Base-by-base conservation (phyloP, 1,284 basidiomycete species). In the Sporisorium exsertum region DNA sequence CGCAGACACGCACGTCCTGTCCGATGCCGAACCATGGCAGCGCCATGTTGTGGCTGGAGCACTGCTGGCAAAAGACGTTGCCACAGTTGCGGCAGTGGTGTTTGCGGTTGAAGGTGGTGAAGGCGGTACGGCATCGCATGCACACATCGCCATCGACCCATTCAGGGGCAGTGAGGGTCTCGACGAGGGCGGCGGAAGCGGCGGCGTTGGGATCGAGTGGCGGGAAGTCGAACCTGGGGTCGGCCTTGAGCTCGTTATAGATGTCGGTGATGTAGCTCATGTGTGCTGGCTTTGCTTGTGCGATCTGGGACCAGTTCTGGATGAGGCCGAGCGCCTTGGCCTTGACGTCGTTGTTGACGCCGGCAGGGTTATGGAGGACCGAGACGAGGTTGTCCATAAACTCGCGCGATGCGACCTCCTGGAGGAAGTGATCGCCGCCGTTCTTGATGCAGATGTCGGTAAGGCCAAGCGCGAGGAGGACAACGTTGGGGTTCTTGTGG, bases 71-170 rank as follows among this genome's bases (percentile, higher is more conserved):
- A 83, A 97, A 99, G 20, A 99, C 94, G 81, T 93, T 91, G 10
- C 97, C 97, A 86, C 97, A 99, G 86, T 98, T 98, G 9, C 97
- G 91, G 86, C 97, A 99, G 85, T 99, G 97, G 84, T 99, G 97
- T 85, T 98, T 98, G 65, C 97, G 91, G 84, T 97, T 98, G 45
- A 95, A 97, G 81, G 97, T 96, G 1, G 92, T 91, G 87, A 99
- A 99, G 0, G 93, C 86, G 0, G 93, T 92, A 22, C 97, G 90
- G 86, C 97, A 99, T 26, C 95, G 91, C 77, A 97, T 90, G 86
- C 97, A 99, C 15, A 95, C 91, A 35, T 96, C 93, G 1, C 94
- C 94, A 85, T 99, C 96, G 49, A 94, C 92, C 96, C 96, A 99
- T 81, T 96, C 93, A 0, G 96, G 96, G 0, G 96, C 82, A 9